Conservation (phyloP, 2,329 filamentous ascomycete genomes). For the Berkeleyomyces basicola region DNA sequence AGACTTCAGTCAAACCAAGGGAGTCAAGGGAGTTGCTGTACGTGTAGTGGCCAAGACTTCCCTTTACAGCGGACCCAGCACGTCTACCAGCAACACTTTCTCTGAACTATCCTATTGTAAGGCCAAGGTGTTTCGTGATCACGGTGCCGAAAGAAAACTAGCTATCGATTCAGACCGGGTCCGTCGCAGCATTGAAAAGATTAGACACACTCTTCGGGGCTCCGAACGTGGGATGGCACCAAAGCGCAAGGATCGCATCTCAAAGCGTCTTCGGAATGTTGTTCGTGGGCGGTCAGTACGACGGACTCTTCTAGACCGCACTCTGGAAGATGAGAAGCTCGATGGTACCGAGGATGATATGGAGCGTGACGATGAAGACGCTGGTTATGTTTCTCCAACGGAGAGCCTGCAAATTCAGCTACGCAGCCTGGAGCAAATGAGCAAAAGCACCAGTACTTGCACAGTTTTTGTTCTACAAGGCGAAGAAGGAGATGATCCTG, state of each 20-base stretch:
- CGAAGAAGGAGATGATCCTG: conserved; percentile 63
- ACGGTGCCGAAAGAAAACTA: conserved; percentile 85
- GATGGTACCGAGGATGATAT: conserved; percentile 3
- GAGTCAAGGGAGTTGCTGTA: conserved; percentile 93
- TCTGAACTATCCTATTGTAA: conserved; percentile 85
- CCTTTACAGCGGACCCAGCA: conserved; percentile 30
- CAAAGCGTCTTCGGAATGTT: conserved; percentile 5
- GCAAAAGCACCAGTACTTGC: conserved; percentile 63
- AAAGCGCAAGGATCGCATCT: conserved; percentile 11
- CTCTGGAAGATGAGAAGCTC: conserved; percentile 4
- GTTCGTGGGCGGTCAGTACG: neutral
- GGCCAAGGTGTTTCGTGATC: conserved; percentile 91
- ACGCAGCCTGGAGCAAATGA: conserved; percentile 71
- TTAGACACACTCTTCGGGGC: conserved; percentile 44
- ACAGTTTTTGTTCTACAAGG: conserved; percentile 66
- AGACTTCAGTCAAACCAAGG: conserved; percentile 97
- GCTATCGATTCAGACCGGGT: conserved; percentile 90
- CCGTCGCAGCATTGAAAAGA: conserved; percentile 90
- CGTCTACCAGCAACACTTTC: neutral
- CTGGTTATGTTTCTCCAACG: conserved; percentile 7
- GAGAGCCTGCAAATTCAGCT: conserved; percentile 47
- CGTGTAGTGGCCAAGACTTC: conserved; percentile 84
- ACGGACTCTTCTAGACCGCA: neutral
- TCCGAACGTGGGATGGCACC: conserved; percentile 5
- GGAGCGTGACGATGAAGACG: conserved; percentile 10